Base-by-base conservation (phyloP, 2,329 filamentous ascomycete genomes). In the Ophiocordyceps sinensis region DNA sequence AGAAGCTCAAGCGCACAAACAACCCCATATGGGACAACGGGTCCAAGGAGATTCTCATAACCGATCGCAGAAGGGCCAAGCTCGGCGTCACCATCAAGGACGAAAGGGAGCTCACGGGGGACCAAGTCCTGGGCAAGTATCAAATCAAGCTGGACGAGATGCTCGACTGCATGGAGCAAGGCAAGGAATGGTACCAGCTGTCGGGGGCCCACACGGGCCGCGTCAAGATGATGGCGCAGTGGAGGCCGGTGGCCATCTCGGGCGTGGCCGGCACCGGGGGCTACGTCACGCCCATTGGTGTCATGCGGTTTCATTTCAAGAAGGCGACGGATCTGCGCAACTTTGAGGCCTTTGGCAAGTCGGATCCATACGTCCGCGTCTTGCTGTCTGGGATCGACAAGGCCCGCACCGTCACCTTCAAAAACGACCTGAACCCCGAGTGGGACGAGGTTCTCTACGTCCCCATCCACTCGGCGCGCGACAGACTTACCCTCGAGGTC, bases 401-500 rank as follows among this genome's bases (percentile, higher is more conserved):
- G 60, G 87, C 77, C 10, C 79, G 88, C 43, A 96, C 91, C 3
- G 91, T 98, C 39, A 96, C 89, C 0, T 94, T 91, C 68, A 80
- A 86, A 57, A 98, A 94, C 63, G 93, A 95, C 46, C 76, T 98
- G 43, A 86, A 94, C 57, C 91, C 91, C 2, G 83, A 91, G 41
- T 98, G 85, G 80, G 87, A 98, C 53, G 91, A 98, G 62, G 79
- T 98, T 21, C 74, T 95, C 19, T 98, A 98, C 55, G 73, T 98
- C 1, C 89, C 93, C 1, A 75, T 98, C 43, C 89, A 95, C 58
- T 87, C 81, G 7, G 53, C 74, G 13, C 81, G 85, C 28, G 91
- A 98, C 58, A 86, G 83, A 54, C 68, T 98, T 28, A 78, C 79
- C 1, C 65, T 98, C 15, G 91, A 98, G 60, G 87, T 96, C 48